A percentile compares a stretch with the other conserved stretches of the same genome.
phyloP scores from a whole-genome alignment of 108 stramenopile species.

The Parmales sp. region DNA sequence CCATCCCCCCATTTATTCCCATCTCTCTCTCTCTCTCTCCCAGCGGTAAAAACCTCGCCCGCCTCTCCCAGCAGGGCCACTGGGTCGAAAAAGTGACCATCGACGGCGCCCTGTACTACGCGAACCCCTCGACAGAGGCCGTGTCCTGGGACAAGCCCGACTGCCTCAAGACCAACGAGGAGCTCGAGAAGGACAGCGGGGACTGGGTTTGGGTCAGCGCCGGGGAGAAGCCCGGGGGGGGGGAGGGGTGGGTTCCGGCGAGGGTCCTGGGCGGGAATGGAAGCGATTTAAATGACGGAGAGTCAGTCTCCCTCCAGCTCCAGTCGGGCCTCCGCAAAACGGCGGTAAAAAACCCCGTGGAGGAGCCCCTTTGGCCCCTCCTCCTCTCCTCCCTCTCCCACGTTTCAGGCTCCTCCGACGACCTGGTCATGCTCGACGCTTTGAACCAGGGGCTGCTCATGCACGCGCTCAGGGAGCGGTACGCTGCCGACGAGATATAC shows the following conservation, averaged over 20 bases:
- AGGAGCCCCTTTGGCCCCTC: neutral
- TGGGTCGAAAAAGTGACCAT: constrained; percentile 35
- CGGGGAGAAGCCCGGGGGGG: neutral
- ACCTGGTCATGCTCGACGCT: constrained; percentile 58
- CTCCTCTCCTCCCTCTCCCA: neutral
- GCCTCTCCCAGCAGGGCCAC: neutral
- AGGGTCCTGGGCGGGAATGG: neutral
- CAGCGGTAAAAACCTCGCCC: no score
- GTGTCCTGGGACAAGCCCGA: constrained; percentile 38
- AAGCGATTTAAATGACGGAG: no score
- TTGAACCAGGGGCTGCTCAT: constrained; percentile 71
- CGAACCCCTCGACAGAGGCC: constrained; percentile 25
- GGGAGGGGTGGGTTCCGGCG: neutral
- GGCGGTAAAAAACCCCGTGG: no score
- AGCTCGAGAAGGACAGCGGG: constrained; percentile 19
- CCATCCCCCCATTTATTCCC: no score
- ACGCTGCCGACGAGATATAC: constrained; percentile 80
- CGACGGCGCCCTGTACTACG: constrained; percentile 34
- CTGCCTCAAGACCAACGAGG: constrained; percentile 20
- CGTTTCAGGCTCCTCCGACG: neutral
- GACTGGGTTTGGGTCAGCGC: constrained; percentile 4
- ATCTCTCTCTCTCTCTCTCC: no score
- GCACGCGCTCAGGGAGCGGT: constrained; percentile 65
- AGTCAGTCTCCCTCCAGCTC: neutral
- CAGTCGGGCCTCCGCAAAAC: neutral